Conservation (phyloP, 1,284 basidiomycete species). For the Coniferiporia sulphurascens region DNA sequence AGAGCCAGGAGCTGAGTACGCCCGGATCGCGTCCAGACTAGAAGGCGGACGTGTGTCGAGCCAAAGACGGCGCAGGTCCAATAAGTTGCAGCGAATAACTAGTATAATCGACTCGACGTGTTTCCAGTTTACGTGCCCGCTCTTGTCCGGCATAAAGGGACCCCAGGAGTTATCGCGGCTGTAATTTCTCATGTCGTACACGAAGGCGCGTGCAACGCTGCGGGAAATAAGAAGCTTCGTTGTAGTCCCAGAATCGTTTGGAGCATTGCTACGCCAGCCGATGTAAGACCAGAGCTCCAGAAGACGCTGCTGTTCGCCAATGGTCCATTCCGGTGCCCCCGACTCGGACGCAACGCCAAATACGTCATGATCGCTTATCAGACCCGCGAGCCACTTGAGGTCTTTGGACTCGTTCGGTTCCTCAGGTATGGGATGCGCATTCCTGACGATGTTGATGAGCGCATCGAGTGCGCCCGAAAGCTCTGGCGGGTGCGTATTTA, state of each 20-base stretch:
- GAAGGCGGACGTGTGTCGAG: slow-evolving; percentile 40
- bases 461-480: slow-evolving; percentile 36
- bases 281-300: slow-evolving; percentile 17
- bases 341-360: slow-evolving; percentile 25
- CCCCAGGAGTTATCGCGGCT: slow-evolving; percentile 46
- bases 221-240: slow-evolving; percentile 28
- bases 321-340: neutral
- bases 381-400: slow-evolving; percentile 11
- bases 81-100: slow-evolving; percentile 54
- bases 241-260: neutral
- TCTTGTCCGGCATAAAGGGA: slow-evolving; percentile 36
- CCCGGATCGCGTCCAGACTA: slow-evolving; percentile 44
- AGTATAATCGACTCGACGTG: slow-evolving; percentile 55
- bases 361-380: slow-evolving; percentile 15
- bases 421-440: slow-evolving; percentile 33
- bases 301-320: slow-evolving; percentile 27
- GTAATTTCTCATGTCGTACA: slow-evolving; percentile 64
- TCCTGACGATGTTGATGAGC: slow-evolving; percentile 38
- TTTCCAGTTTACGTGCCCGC: slow-evolving; percentile 48
- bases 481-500: slow-evolving; percentile 23
- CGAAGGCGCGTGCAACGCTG: slow-evolving; percentile 45
- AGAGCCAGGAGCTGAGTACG: slow-evolving; percentile 45
- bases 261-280: slow-evolving; percentile 13
- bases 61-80: slow-evolving; percentile 39
- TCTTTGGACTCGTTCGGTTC: slow-evolving; percentile 21